Evolutionary conservation across 257 asterid species (phyloP), one percentile per base, ranked within the genome.

Genomic region (Dorcoceras hygrometricum): DNA sequence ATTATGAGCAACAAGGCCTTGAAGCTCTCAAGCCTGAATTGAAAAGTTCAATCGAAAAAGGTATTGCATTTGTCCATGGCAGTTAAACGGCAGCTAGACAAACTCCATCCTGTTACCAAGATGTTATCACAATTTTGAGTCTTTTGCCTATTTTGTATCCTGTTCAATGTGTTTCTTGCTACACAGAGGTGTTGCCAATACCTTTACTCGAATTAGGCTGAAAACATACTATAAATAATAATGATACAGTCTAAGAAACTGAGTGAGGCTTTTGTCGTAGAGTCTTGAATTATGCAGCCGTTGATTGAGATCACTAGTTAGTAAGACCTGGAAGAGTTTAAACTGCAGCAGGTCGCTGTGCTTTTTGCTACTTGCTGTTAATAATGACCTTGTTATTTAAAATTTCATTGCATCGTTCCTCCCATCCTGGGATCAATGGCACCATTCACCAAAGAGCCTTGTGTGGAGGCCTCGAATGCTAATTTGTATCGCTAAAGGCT

Each of bases 21-120:
- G 89, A 87, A 70, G 84, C 89, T 60, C 86, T 87, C 24, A 79
- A 82, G 76, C 75, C 86, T 0, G 95, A 87, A 67, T 74, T 87
- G 43, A 78, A 76, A 62, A 28, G 83, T 65, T 84, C 91, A 43
- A 87, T 87, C 46, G 91, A 87, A 27, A 87, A 87, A 70, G 95
- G 95, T 27, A 65, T 87, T 63, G 67, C 81, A 23, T 87, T 87
- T 62, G 91, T 77, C 58, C 73, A 51, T 26, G 73, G 71, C 23
- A 80, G 66, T 72, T 83, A 53, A 78, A 55, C 22, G 20, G 20
- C 22, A 46, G 54, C 54, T 46, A 5, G 54, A 20, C 54, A 39
- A 39, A 39, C 50, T 39, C 19, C n/a, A 46, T 46, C 22, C 22
- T 12, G 18, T 46, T 46, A 16, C 22, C 54, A 4, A 46, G 54